phyloP scores from a whole-genome alignment of 345 rosid genomes.

The Angophora floribunda region DNA sequence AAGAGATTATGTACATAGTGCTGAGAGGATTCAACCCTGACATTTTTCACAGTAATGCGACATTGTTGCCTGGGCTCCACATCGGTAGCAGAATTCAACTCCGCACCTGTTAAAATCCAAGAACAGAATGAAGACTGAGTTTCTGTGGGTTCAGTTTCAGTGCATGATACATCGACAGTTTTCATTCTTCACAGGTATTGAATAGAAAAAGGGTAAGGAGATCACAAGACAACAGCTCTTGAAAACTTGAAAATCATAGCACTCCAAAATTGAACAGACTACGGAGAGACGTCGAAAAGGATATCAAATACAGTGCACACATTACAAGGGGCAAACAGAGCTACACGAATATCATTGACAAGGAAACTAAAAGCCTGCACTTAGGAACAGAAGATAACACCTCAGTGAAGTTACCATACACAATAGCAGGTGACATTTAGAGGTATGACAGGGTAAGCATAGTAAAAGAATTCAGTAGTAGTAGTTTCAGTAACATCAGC shows the following conservation, averaged over 20 bases:
- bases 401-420: not conserved
- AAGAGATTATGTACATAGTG: not conserved
- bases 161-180: not conserved
- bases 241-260: not conserved
- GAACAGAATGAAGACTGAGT: not conserved
- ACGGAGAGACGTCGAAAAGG: not conserved
- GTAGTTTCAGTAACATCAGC: not conserved
- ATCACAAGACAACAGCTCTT: not conserved
- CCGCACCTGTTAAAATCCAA: constrained; percentile 22
- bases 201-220: not conserved
- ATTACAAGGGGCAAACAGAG: not conserved
- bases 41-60: constrained; percentile 12
- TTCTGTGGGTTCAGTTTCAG: not conserved
- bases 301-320: not conserved
- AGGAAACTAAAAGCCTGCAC: not conserved
- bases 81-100: constrained; percentile 33
- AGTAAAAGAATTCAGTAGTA: not conserved
- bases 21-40: not conserved
- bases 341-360: not conserved
- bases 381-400: not conserved
- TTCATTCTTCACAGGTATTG: not conserved
- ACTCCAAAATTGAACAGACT: not conserved
- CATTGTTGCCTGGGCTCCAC: constrained; percentile 3
- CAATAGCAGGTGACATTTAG: not conserved
- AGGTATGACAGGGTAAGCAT: not conserved